phyloP scores from a whole-genome alignment of 192 early-diverging fungal species.

The Backusella liffmaniae region DNA sequence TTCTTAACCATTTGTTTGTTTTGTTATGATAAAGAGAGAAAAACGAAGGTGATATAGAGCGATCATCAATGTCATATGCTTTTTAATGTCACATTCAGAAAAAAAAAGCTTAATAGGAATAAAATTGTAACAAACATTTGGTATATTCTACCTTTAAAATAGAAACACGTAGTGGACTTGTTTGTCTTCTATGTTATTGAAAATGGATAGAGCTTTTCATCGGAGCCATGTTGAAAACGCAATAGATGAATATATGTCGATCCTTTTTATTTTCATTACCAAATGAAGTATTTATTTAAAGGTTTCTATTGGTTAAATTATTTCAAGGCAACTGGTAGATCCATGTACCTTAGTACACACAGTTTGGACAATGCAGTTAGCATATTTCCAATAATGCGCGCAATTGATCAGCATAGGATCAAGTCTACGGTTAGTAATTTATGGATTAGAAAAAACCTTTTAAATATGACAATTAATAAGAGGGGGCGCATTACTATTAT shows the following conservation, averaged over 20 bases:
- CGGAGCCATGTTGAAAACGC: neutral
- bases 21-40: neutral
- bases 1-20: conserved; percentile 36
- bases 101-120: neutral
- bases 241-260: neutral
- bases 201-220: too few species aligned
- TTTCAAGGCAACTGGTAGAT: neutral
- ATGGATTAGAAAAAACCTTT: too few species aligned
- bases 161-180: neutral
- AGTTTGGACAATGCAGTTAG: too few species aligned
- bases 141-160: neutral
- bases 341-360: too few species aligned
- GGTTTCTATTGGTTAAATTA: neutral
- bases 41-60: neutral
- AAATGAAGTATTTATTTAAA: neutral
- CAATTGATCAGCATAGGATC: too few species aligned
- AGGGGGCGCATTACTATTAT: too few species aligned
- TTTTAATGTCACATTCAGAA: neutral
- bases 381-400: too few species aligned
- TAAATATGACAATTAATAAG: too few species aligned
- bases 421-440: too few species aligned
- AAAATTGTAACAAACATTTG: neutral
- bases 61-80: neutral
- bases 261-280: neutral
- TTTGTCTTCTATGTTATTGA: neutral